Evolutionary conservation across 768 basidiomycete genomes (phyloP), one percentile per base, ranked within the genome.

Genomic region (Agrocybe pediades): DNA sequence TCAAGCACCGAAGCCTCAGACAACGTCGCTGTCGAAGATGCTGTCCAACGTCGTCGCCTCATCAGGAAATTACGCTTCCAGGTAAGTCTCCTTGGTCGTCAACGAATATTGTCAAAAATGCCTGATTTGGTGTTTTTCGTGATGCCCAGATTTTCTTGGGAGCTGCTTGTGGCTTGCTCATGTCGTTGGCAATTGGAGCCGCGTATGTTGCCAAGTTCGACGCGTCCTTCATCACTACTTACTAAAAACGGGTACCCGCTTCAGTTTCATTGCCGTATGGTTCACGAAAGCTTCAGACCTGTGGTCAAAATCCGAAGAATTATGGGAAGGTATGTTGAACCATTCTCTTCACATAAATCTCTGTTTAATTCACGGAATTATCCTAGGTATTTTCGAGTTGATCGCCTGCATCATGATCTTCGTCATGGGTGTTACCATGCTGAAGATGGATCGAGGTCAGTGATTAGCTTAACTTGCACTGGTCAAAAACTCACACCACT

Each of bases 361-460:
- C 13, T 2, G 23, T 17, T 33, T 20, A 26, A 13, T 6, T 1
- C 15, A 5, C 19, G 24, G 44, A 33, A 36, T 33, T 49, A 19
- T 43, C 42, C 11, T 36, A 90, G 88, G 85, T 23, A 77, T 84
- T 55, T 92, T 90, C 64, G 73, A 84, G 58, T 70, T 91, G 51
- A 76, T 92, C 49, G 89, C 89, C 0, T 68, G 84, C 9, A 52
- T 92, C 61, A 84, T 97, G 81, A 95, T 97, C 64, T 92, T 94
- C 68, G 76, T 88, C 65, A 96, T 98, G 93, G 95, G 92, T 2
- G 65, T 98, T 33, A 88, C 89, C 29, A 95, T 98, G 90, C 84
- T 99, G 55, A 94, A 92, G 67, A 87, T 99, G 83, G 95, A 98
- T 69, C 80, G 88, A 64, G 79, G 78, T 75, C 62, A 41, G 23